A percentile compares a stretch with the other conserved stretches of the same genome.
Evolutionary conservation across 1,284 basidiomycete species (phyloP).

Genomic region (Boletellus deceptivus): DNA sequence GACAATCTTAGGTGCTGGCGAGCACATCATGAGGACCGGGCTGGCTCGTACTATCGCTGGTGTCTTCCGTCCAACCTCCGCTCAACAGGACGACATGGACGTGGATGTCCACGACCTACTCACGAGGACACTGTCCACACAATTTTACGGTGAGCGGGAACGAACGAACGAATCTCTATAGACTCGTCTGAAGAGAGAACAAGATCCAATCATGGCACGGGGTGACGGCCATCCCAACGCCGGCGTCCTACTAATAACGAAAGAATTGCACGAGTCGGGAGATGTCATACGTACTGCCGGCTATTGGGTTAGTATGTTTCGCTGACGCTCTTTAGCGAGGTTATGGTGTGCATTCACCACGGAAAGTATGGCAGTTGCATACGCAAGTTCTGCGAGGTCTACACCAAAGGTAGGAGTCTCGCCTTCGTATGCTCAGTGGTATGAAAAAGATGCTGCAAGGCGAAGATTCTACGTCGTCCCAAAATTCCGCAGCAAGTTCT

Average conservation of each 20-base stretch:
- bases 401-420: constrained; percentile 50
- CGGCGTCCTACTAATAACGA: constrained; percentile 49
- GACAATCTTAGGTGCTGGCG: constrained; percentile 49
- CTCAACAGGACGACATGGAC: constrained; percentile 20
- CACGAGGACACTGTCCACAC: constrained; percentile 33
- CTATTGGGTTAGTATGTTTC: neutral
- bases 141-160: constrained; percentile 40
- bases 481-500: constrained; percentile 10
- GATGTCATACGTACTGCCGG: constrained; percentile 21
- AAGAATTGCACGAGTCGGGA: constrained; percentile 37
- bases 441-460: constrained; percentile 32
- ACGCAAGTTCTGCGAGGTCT: constrained; percentile 49
- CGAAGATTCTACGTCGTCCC: constrained; percentile 49
- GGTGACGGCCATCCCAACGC: constrained; percentile 35
- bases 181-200: constrained; percentile 2
- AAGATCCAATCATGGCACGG: constrained; percentile 31
- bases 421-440: neutral
- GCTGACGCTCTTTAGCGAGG: constrained; percentile 43
- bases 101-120: constrained; percentile 44
- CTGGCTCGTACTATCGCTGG: constrained; percentile 46
- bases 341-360: constrained; percentile 82
- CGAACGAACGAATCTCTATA: neutral
- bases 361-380: constrained; percentile 75
- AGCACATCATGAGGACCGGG: constrained; percentile 46
- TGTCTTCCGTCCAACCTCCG: constrained; percentile 25